Evolutionary conservation across 169 alveolate species (phyloP).

Genomic region (Eimeria praecox): DNA sequence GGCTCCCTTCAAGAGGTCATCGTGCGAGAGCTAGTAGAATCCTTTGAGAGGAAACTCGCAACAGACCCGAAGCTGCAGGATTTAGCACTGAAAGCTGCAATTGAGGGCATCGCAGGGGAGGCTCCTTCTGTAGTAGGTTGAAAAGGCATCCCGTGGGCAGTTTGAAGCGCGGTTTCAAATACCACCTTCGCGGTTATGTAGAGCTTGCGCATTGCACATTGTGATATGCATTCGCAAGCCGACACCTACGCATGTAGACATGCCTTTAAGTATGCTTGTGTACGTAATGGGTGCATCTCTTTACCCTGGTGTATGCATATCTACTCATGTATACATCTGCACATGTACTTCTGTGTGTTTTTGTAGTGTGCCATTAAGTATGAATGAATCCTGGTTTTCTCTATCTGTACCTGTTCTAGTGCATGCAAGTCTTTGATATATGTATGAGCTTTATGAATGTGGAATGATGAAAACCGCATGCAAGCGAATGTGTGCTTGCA

Average conservation of each 20-base stretch:
- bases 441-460: background rate
- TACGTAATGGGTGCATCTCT: background rate
- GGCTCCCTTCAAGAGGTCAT: conserved; percentile 83
- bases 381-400: background rate
- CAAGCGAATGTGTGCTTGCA: background rate
- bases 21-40: conserved; percentile 78
- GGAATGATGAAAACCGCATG: no score
- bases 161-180: background rate
- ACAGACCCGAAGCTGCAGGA: conserved; percentile 76
- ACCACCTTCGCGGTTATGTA: background rate
- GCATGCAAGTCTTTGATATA: background rate
- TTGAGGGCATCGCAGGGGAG: conserved; percentile 71
- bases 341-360: background rate
- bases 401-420: background rate
- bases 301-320: no score
- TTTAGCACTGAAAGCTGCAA: conserved; percentile 75
- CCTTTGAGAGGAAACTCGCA: conserved; percentile 28
- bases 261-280: background rate
- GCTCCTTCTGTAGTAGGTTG: conserved; percentile 54
- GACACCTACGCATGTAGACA: background rate
- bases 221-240: background rate
- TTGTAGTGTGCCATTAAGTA: background rate
- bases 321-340: background rate
- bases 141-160: background rate
- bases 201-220: background rate